Conservation (phyloP, 495 filamentous ascomycete species). For the Penicillium chermesinum region DNA sequence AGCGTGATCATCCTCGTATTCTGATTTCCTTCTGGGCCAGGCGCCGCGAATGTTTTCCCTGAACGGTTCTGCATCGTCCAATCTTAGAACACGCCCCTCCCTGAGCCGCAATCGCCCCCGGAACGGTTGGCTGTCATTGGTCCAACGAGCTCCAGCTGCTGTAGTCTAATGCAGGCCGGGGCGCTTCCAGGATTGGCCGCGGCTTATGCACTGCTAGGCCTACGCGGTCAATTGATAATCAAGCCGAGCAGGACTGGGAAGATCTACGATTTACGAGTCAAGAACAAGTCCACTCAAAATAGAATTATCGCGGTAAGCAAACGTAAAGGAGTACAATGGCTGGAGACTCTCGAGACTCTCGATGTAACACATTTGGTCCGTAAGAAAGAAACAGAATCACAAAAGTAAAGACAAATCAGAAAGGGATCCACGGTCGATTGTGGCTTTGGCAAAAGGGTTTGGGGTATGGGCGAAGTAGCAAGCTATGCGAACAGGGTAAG, state of each 20-base stretch:
- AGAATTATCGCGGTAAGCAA: conserved; percentile 1
- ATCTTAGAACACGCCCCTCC: neutral
- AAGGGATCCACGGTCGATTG: conserved; percentile 21
- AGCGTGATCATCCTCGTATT: neutral
- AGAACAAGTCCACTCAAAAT: neutral
- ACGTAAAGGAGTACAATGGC: neutral
- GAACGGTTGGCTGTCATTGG: neutral
- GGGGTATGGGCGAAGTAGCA: conserved; percentile 26
- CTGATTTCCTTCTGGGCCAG: neutral
- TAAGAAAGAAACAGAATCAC: conserved; percentile 8
- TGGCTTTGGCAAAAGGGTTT: conserved; percentile 13
- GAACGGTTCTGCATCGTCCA: neutral
- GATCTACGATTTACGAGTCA: neutral
- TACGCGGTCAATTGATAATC: neutral
- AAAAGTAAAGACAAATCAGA: conserved; percentile 15
- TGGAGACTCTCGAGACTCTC: conserved; percentile 4
- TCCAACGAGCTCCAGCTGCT: neutral
- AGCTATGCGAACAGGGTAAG: conserved; percentile 25
- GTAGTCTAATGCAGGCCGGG: neutral
- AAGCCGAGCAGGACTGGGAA: neutral
- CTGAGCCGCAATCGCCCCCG: neutral
- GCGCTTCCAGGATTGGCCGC: neutral
- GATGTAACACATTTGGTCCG: conserved; percentile 7
- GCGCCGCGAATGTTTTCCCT: neutral
- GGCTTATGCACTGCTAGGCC: neutral